Evolutionary conservation across 2,329 filamentous ascomycete genomes (phyloP).

Genomic region (Monilinia vaccinii-corymbosi): DNA sequence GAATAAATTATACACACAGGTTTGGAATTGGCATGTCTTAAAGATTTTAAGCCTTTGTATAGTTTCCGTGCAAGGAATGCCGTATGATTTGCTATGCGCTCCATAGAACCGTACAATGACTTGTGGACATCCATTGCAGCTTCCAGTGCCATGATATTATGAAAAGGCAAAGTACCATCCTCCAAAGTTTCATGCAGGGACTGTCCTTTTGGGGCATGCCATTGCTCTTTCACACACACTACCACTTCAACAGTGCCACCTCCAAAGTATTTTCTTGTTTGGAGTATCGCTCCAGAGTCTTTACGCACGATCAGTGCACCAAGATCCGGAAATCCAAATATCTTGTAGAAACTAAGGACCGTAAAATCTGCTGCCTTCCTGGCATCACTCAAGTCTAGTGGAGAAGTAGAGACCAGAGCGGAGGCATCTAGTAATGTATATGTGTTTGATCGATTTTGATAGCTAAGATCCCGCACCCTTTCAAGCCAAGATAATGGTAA

Average conservation of each 20-base stretch:
- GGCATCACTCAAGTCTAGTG: slow-evolving; percentile 58
- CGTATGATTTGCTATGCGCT: slow-evolving; percentile 61
- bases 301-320: slow-evolving; percentile 78
- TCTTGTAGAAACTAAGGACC: slow-evolving; percentile 86
- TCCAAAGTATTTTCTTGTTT: slow-evolving; percentile 72
- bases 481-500: slow-evolving; percentile 62
- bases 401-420: slow-evolving; percentile 67
- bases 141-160: slow-evolving; percentile 78
- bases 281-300: slow-evolving; percentile 53
- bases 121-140: slow-evolving; percentile 62
- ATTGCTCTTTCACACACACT: slow-evolving; percentile 63
- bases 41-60: slow-evolving; percentile 43
- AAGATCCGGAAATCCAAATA: slow-evolving; percentile 93
- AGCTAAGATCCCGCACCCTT: slow-evolving; percentile 33
- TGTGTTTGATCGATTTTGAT: slow-evolving; percentile 17
- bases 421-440: slow-evolving; percentile 80
- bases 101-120: slow-evolving; percentile 63
- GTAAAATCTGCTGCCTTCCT: slow-evolving; percentile 69
- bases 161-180: slow-evolving; percentile 84
- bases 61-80: slow-evolving; percentile 52
- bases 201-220: slow-evolving; percentile 68
- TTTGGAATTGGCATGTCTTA: slow-evolving; percentile 57
- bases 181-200: slow-evolving; percentile 75
- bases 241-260: slow-evolving; percentile 93
- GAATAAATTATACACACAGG: slow-evolving; percentile 29